Conservation (phyloP, 2,329 filamentous ascomycete species). For the Claviceps fusiformis region DNA sequence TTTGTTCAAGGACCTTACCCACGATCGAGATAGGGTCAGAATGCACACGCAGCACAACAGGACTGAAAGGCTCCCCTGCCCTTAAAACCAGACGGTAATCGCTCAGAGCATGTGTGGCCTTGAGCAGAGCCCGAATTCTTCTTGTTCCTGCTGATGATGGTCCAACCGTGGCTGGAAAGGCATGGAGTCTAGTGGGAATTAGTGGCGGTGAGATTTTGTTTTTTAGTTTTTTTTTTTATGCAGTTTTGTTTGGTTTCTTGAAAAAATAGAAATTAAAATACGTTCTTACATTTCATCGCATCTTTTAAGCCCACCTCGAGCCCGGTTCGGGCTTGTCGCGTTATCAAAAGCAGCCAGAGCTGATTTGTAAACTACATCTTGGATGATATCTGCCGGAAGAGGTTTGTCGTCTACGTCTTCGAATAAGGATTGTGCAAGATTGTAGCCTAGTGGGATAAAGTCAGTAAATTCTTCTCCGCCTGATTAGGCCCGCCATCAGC, state of each 20-base stretch:
- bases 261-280: no score
- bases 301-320: constrained; percentile 62
- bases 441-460: constrained; percentile 34
- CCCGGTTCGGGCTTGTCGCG: constrained; percentile 67
- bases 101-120: constrained; percentile 61
- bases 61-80: constrained; percentile 67
- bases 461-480: constrained; percentile 5
- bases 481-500: not conserved
- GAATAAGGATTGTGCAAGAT: constrained; percentile 49
- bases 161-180: constrained; percentile 46
- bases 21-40: constrained; percentile 62
- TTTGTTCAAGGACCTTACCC: constrained; percentile 61
- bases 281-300: constrained; percentile 56
- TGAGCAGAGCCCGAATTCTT: constrained; percentile 50
- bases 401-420: constrained; percentile 36
- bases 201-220: not conserved
- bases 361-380: constrained; percentile 46
- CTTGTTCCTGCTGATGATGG: constrained; percentile 35
- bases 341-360: constrained; percentile 66
- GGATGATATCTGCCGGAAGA: constrained; percentile 36
- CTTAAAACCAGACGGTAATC: constrained; percentile 67
- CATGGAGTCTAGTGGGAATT: constrained; percentile 36
- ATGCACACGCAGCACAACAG: constrained; percentile 64
- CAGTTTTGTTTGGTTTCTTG: no score
- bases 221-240: not conserved